Evolutionary conservation across 108 stramenopile species (phyloP).

Genomic region (Heterococcus sp.): DNA sequence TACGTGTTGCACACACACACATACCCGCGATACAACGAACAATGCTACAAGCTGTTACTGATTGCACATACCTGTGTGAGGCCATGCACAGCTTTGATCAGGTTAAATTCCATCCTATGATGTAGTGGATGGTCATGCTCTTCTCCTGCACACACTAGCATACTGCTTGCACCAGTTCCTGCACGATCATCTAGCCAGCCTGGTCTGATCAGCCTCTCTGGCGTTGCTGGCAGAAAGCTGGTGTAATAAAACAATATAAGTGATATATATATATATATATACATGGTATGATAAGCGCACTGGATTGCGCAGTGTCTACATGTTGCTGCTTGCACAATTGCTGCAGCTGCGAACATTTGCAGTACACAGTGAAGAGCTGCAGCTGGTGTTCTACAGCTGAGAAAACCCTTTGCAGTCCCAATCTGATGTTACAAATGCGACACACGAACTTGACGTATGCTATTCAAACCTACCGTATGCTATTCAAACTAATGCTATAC

Average conservation of each 20-base stretch:
- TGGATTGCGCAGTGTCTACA: background rate
- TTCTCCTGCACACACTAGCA: constrained; percentile 29
- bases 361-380: too few species aligned
- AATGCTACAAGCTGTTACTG: too few species aligned
- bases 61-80: background rate
- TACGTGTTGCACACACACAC: background rate
- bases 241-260: too few species aligned
- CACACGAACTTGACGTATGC: too few species aligned
- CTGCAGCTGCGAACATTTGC: too few species aligned
- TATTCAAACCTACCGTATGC: too few species aligned
- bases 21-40: too few species aligned
- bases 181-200: background rate
- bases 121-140: constrained; percentile 52
- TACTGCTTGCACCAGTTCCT: background rate
- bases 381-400: too few species aligned
- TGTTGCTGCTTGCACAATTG: background rate
- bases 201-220: constrained; percentile 8
- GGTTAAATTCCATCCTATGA: constrained; percentile 51
- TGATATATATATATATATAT: too few species aligned
- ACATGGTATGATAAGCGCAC: background rate
- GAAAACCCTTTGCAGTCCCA: too few species aligned
- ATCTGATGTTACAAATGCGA: too few species aligned
- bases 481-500: too few species aligned
- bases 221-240: constrained; percentile 28
- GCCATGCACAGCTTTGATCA: constrained; percentile 39